Base-by-base conservation (phyloP, 768 basidiomycete species). In the Agaricus sinodeliciosus region DNA sequence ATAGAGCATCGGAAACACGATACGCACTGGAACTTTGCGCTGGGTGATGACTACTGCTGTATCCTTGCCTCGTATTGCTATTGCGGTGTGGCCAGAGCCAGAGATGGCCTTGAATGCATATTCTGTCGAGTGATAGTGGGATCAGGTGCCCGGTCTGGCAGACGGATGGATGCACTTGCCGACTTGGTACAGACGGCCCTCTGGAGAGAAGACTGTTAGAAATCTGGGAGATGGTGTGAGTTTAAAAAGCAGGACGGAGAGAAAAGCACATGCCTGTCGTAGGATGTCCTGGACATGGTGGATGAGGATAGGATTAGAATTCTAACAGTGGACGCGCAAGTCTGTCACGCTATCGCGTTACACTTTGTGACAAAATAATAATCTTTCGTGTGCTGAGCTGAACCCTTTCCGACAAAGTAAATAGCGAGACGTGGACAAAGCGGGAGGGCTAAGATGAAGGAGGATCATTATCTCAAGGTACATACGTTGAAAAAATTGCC, bases 31-130 rank as follows among this genome's bases (percentile, higher is more conserved):
- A 35, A 99, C 87, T 76, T 98, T 98, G 74, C 93, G 93, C 74
- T 98, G 96, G 18, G 95, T 97, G 61, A 99, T 94, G 39, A 97
- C 89, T 7, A 98, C 94, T 4, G 87, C 79, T 4, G 94, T 95
- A 61, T 98, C 94, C 68, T 90, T 90, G 15, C 96, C 96, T 62
- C 95, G 76, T 42, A 98, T 88, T 15, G 94, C 80, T 47, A 99
- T 79, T 1, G 95, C 84, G 1, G 96, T 98, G 63, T 97, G 92
- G 0, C 94, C 95, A 1, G 94, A 93, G 51, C 92, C 93, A 57
- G 94, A 92, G 68, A 98, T 97, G 44, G 96, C 96, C 71, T 98
- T 99, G 85, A 98, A 98, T 25, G 96, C 95, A 78, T 98, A 98
- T 74, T 98, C 94, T 97, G 62, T 4, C 35, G 13, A 56, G 43